Base-by-base conservation (phyloP, 148 eudicot genomes). In the Chenopodium album region DNA sequence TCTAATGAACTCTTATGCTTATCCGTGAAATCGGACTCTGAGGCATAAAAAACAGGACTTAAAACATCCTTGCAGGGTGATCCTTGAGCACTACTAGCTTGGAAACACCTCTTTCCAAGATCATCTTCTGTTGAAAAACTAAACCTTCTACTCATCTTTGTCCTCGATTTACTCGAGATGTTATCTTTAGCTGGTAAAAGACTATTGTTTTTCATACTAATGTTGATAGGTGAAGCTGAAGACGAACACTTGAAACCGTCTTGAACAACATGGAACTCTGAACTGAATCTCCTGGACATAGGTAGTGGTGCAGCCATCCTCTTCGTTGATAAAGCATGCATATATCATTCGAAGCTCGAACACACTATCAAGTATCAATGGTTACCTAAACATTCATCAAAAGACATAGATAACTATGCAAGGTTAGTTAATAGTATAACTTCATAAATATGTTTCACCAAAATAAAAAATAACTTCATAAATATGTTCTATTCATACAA, bases 1-100 rank as follows among this genome's bases (percentile, higher is more conserved):
- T 90, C 90, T 62, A 89, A 76, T 16, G 90, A 86, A 54, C 83
- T 76, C 46, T 86, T 78, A 83, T 92, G 96, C 65, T 90, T 83
- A 82, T 83, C 81, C 64, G 59, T 62, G 48, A 83, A 85, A 84
- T 79, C 79, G 19, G 88, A 77, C 78, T 86, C 86, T 72, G 72
- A 50, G 31, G 89, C 79, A 73, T 79, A 80, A 78, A 62, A 72
- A 5, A 70, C 69, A 59, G 82, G 82, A 72, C 73, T 47, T 37
- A 56, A 50, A 79, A 80, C 63, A 71, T 78, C 87, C 76, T 67
- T 73, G 68, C 64, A 80, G 6, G 44, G 79, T 65, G 19, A 68
- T 66, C 65, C 68, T 64, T 79, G 73, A 50, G 5, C 75, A 78
- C 79, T 56, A 60, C 74, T 62, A 59, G 26, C 65, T 16, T 59